Percentiles rank a stretch among this genome's conserved stretches.
phyloP scores from a whole-genome alignment of 1,139 yeast genomes.

The Pichia sp. region DNA sequence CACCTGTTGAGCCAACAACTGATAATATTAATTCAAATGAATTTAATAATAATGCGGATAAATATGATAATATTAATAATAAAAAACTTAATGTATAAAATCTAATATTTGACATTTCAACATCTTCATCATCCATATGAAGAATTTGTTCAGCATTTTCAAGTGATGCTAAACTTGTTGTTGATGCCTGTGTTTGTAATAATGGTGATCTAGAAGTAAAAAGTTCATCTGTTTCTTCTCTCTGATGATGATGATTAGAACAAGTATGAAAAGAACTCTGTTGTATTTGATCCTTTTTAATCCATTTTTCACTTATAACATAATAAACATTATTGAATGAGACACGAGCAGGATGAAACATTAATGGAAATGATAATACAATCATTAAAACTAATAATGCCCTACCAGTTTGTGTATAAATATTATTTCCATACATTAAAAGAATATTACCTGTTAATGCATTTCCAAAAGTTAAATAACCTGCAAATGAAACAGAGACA shows the following conservation, averaged over 20 bases:
- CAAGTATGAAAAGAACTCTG: too few relatives aligned
- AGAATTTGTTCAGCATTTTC: constrained; percentile 2
- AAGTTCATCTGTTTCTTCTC: neutral
- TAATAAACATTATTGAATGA: constrained; percentile 70
- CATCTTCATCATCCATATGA: constrained; percentile 22
- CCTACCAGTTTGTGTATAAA: constrained; percentile 59
- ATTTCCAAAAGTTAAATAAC: constrained; percentile 83
- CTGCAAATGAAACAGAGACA: constrained; percentile 68
- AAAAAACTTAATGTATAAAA: constrained; percentile 44
- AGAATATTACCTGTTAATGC: constrained; percentile 76
- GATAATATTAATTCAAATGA: constrained; percentile 55
- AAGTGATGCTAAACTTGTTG: neutral
- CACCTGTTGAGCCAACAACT: constrained; percentile 56
- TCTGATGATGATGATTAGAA: too few relatives aligned
- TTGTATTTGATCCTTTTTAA: neutral
- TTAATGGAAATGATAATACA: constrained; percentile 79
- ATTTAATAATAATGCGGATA: constrained; percentile 38
- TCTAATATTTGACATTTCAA: constrained; percentile 46
- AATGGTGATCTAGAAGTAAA: constrained; percentile 9
- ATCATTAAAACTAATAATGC: constrained; percentile 77
- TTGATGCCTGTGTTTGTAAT: neutral
- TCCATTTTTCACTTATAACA: constrained; percentile 35
- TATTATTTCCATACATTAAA: constrained; percentile 47
- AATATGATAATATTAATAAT: constrained; percentile 41
- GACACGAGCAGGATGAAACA: constrained; percentile 88